phyloP scores from a whole-genome alignment of 1,284 basidiomycete species.

The Pseudozyma tsukubaensis region DNA sequence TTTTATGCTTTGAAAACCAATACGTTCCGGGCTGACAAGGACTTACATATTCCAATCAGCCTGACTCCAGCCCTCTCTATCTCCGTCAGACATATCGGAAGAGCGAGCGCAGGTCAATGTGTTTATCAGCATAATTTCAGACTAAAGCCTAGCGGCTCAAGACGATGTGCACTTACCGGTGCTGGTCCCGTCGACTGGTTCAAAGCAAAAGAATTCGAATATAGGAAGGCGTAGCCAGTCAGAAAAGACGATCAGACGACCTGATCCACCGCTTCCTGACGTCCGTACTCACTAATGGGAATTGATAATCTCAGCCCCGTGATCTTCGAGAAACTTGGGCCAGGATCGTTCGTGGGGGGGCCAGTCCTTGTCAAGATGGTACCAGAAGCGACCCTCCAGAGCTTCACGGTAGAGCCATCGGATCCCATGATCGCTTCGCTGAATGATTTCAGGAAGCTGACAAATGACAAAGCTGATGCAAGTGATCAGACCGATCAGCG shows the following conservation, averaged over 20 bases:
- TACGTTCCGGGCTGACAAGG: no score
- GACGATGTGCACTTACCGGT: no score
- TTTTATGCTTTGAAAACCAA: no score
- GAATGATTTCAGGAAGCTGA: neutral
- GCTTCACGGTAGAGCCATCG: constrained; percentile 4
- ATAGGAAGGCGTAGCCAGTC: no score
- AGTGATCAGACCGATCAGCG: neutral
- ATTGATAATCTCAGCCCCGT: neutral
- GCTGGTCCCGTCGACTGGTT: neutral
- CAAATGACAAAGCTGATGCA: neutral
- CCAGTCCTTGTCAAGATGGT: neutral
- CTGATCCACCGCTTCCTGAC: no score
- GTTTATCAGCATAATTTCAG: no score
- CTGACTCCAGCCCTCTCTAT: no score
- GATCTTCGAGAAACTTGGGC: neutral
- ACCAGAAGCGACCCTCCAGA: neutral
- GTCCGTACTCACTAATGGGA: neutral
- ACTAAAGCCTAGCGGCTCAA: no score
- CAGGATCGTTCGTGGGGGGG: neutral
- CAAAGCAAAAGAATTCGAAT: neutral
- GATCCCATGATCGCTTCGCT: constrained; percentile 4
- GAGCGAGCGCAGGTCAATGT: no score
- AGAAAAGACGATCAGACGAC: neutral
- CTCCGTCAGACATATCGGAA: no score
- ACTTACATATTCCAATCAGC: no score